These are phyloP conservation scores for Metschnikowia baotianmanensis DNA, from an alignment of 805 yeast species.

Conservation along the genomic window DNA sequence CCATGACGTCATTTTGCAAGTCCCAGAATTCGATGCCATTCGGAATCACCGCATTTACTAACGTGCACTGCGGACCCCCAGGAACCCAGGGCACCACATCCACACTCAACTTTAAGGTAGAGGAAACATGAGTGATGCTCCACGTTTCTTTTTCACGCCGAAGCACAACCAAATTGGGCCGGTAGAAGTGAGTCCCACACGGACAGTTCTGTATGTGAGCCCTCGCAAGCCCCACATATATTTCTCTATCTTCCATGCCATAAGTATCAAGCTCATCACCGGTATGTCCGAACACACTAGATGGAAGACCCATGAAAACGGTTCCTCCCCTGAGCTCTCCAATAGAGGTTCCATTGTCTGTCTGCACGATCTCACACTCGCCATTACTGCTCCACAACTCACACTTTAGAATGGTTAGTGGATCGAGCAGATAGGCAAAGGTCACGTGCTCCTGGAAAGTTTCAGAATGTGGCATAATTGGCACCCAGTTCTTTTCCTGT, in stretches of 20 bases:
- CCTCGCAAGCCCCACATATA: constrained; percentile 48
- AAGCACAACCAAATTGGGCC: constrained; percentile 44
- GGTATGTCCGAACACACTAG: constrained; percentile 6
- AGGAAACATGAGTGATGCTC: constrained; percentile 27
- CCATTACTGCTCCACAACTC: constrained; percentile 23
- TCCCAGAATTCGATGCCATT: constrained; percentile 46
- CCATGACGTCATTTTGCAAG: constrained; percentile 24
- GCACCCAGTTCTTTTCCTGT: constrained; percentile 43
- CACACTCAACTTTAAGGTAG: constrained; percentile 32
- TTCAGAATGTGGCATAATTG: constrained; percentile 36
- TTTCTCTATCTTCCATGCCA: too few relatives aligned
- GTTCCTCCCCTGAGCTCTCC: constrained; percentile 27
- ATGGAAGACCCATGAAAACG: constrained; percentile 13
- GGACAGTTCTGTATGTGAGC: constrained; percentile 44
- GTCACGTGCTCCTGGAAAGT: constrained; percentile 21
- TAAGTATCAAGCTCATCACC: too few relatives aligned
- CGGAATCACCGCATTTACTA: constrained; percentile 44
- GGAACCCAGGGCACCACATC: constrained; percentile 29
- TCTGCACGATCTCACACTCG: constrained; percentile 19
- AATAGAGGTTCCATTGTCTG: constrained; percentile 4
- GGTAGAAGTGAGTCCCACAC: constrained; percentile 41
- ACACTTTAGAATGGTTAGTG: constrained; percentile 29
- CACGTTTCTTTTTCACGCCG: constrained; percentile 25
- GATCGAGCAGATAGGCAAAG: constrained; percentile 32
- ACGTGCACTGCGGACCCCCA: constrained; percentile 26